phyloP scores from a whole-genome alignment of 2,329 filamentous ascomycete genomes.

The Pestalotiopsis sp. region DNA sequence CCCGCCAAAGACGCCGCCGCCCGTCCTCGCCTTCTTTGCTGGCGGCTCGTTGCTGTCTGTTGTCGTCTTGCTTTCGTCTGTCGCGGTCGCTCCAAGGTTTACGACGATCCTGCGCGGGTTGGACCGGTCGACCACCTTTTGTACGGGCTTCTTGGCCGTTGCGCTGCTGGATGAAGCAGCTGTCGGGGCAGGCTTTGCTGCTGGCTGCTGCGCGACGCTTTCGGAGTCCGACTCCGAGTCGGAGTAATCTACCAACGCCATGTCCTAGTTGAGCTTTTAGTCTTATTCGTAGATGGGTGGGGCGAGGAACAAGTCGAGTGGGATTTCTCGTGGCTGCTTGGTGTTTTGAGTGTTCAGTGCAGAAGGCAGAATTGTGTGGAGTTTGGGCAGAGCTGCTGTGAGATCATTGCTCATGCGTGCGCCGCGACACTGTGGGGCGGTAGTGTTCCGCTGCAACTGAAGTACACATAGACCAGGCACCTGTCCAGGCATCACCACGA shows the following conservation, averaged over 20 bases:
- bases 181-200: conserved; percentile 15
- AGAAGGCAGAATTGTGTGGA: neutral
- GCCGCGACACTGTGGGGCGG: neutral
- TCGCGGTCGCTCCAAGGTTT: conserved; percentile 65
- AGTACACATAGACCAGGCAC: no score
- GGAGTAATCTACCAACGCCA: conserved; percentile 83
- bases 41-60: conserved; percentile 58
- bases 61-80: conserved; percentile 33
- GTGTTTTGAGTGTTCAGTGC: neutral
- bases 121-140: conserved; percentile 79
- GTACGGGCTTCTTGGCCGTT: conserved; percentile 64
- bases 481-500: no score
- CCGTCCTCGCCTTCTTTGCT: conserved; percentile 69
- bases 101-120: conserved; percentile 85
- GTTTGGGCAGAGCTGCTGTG: neutral
- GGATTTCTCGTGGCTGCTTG: neutral
- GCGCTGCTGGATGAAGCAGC: conserved; percentile 22
- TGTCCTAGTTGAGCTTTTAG: no score
- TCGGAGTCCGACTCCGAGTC: conserved; percentile 77
- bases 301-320: neutral
- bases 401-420: neutral
- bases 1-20: conserved; percentile 69
- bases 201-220: conserved; percentile 51
- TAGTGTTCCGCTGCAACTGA: no score
- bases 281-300: no score